Evolutionary conservation across 805 yeast species (phyloP).

Genomic region (Candida coquimbonensis): DNA sequence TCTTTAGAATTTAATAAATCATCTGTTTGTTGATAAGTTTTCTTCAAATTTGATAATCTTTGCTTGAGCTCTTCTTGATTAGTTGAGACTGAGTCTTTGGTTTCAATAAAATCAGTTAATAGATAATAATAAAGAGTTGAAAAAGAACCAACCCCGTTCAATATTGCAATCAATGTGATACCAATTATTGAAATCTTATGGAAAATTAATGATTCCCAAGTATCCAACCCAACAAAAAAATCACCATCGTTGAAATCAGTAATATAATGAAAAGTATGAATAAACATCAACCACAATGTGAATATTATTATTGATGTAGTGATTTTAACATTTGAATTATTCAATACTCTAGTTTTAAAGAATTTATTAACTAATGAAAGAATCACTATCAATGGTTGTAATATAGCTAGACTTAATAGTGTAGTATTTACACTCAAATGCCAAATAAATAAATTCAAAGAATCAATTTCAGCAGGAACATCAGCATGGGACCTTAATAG

Average conservation of each 20-base stretch:
- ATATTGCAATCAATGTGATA: conserved; percentile 18
- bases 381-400: conserved; percentile 16
- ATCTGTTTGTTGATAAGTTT: conserved; percentile 15
- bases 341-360: conserved; percentile 8
- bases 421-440: conserved; percentile 4
- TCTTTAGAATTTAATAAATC: conserved; percentile 14
- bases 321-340: conserved; percentile 7
- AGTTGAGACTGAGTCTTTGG: neutral
- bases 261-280: conserved; percentile 13
- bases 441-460: conserved; percentile 7
- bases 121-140: conserved; percentile 22
- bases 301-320: conserved; percentile 1
- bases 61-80: neutral
- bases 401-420: conserved; percentile 10
- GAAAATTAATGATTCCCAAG: conserved; percentile 9
- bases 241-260: conserved; percentile 15
- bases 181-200: conserved; percentile 22
- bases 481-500: conserved; percentile 8
- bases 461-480: conserved; percentile 3
- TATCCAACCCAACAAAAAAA: conserved; percentile 5
- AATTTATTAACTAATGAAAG: conserved; percentile 16
- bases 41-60: conserved; percentile 10
- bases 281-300: conserved; percentile 14
- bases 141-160: conserved; percentile 24
- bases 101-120: conserved; percentile 7